These are phyloP conservation scores for Cutaneotrichosporon dermatis DNA, from an alignment of 1,284 basidiomycete genomes.

Conservation along the genomic window DNA sequence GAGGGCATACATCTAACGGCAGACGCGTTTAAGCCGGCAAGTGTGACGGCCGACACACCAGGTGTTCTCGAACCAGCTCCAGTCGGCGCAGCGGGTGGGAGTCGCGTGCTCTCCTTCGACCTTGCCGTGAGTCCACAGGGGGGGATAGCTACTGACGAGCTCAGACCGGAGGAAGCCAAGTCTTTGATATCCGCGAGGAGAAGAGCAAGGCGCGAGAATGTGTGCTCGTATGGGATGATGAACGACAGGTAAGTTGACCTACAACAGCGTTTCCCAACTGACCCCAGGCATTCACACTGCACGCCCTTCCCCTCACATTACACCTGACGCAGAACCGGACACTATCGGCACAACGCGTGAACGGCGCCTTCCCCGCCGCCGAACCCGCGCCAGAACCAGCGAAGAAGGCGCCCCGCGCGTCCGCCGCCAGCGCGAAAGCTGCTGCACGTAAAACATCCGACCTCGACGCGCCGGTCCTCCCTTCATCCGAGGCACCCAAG, in stretches of 20 bases:
- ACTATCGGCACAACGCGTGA: constrained; percentile 10
- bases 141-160: background rate
- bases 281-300: constrained; percentile 27
- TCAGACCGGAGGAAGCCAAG: constrained; percentile 29
- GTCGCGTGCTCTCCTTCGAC: constrained; percentile 8
- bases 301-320: constrained; percentile 33
- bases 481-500: background rate
- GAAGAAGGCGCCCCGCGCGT: background rate
- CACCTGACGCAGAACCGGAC: constrained; percentile 36
- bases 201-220: constrained; percentile 36
- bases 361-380: constrained; percentile 4
- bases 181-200: constrained; percentile 41
- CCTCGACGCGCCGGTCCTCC: background rate
- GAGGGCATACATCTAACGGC: too few species aligned
- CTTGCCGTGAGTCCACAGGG: background rate
- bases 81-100: background rate
- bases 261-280: background rate
- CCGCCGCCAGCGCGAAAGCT: background rate
- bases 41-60: constrained; percentile 25
- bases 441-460: constrained; percentile 9
- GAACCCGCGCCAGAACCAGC: background rate
- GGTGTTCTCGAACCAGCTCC: constrained; percentile 26
- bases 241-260: constrained; percentile 21
- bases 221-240: constrained; percentile 38
- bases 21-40: constrained; percentile 45